phyloP scores from a whole-genome alignment of 192 early-diverging fungal genomes.

The Chytriomyces confervae region DNA sequence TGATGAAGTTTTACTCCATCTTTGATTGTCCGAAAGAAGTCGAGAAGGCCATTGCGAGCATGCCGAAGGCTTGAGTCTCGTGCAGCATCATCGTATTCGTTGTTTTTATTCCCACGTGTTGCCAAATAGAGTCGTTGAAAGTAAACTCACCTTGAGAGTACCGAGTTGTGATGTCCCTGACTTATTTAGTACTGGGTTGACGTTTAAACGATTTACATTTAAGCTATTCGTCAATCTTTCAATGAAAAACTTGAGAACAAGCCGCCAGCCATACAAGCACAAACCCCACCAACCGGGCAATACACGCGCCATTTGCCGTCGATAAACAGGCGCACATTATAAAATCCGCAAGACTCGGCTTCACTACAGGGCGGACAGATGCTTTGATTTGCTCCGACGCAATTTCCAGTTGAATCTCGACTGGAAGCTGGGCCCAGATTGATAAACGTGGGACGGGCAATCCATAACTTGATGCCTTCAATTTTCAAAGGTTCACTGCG shows the following conservation, averaged over 20 bases:
- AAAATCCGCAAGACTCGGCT: conserved; percentile 3
- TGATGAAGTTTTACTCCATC: neutral
- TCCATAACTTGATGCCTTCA: neutral
- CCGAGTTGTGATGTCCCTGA: too few relatives aligned
- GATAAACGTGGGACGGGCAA: neutral
- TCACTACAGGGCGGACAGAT: neutral
- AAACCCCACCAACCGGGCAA: neutral
- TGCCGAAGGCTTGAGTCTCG: too few relatives aligned
- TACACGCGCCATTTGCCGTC: conserved; percentile 32
- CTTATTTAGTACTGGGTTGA: too few relatives aligned
- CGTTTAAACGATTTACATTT: too few relatives aligned
- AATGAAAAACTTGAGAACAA: neutral
- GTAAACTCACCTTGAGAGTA: too few relatives aligned
- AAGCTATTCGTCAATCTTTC: too few relatives aligned
- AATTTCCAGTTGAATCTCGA: conserved; percentile 9
- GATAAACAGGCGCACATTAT: conserved; percentile 17
- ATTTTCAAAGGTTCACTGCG: too few relatives aligned
- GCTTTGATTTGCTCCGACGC: neutral
- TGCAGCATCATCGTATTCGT: too few relatives aligned
- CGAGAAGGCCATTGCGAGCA: neutral
- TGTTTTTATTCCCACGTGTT: too few relatives aligned
- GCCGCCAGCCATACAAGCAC: neutral
- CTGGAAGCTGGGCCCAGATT: conserved; percentile 15
- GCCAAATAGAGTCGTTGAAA: too few relatives aligned
- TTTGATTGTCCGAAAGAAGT: neutral